These are phyloP conservation scores for Ceratobasidium theobromae DNA, from an alignment of 1,284 basidiomycete species.

Conservation along the genomic window DNA sequence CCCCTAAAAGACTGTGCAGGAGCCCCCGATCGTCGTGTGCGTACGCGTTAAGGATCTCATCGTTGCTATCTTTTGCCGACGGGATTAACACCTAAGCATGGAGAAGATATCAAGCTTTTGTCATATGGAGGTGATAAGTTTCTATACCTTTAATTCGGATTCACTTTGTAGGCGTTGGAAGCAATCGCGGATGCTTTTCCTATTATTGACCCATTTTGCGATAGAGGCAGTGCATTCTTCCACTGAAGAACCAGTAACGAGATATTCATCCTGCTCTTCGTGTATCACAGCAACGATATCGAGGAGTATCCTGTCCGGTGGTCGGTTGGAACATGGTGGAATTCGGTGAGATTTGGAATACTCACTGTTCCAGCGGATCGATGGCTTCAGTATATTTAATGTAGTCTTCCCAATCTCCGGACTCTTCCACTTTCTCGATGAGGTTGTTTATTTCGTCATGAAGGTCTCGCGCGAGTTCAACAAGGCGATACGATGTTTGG, in stretches of 20 bases:
- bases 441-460: constrained; percentile 11
- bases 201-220: neutral
- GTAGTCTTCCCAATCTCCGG: neutral
- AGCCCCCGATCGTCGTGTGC: constrained; percentile 14
- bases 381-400: constrained; percentile 4
- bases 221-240: neutral
- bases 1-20: too few relatives aligned
- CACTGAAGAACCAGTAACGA: neutral
- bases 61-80: neutral
- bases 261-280: neutral
- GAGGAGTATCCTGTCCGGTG: neutral
- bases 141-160: neutral
- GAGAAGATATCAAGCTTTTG: too few relatives aligned
- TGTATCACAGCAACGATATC: neutral
- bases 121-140: too few relatives aligned
- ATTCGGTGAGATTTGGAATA: neutral
- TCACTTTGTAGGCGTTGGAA: neutral
- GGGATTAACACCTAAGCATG: neutral
- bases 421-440: neutral
- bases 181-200: neutral
- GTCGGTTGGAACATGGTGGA: neutral
- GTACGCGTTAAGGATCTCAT: neutral
- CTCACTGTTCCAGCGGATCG: constrained; percentile 25
- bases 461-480: neutral
- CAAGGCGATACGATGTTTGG: constrained; percentile 10